A percentile compares a stretch with the other conserved stretches of the same genome.
Conservation (phyloP, 164 flowering plant genomes). For the Hamamelis virginiana region DNA sequence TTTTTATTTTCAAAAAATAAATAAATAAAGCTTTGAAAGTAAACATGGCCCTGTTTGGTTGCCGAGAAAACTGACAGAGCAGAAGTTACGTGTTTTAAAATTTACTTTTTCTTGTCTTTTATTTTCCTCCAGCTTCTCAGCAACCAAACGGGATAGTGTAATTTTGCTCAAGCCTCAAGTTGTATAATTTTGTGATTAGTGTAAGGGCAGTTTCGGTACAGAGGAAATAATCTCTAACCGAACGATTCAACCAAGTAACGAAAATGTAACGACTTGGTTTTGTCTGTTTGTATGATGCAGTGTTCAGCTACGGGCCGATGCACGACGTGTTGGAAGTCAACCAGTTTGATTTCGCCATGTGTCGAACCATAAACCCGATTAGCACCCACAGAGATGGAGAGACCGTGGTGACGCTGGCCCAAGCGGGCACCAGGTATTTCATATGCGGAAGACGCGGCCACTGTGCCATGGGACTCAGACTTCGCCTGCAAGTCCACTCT, state of each 20-base stretch:
- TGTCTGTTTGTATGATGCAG: constrained; percentile 29
- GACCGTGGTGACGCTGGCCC: constrained; percentile 26
- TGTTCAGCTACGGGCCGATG: constrained; percentile 31
- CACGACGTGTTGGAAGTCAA: constrained; percentile 47
- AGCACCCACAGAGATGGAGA: constrained; percentile 24
- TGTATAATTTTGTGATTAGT: not conserved
- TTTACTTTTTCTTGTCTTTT: not conserved
- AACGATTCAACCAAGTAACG: not conserved
- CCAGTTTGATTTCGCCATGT: constrained; percentile 19
- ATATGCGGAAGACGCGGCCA: constrained; percentile 34
- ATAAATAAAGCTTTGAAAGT: too few species aligned
- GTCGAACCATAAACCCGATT: constrained; percentile 26
- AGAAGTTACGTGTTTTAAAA: not conserved
- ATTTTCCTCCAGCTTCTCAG: not conserved
- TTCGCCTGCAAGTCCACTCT: constrained; percentile 12
- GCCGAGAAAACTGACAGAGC: not conserved
- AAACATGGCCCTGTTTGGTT: not conserved
- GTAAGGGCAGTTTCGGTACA: not conserved
- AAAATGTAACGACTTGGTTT: not conserved
- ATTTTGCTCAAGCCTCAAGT: not conserved
- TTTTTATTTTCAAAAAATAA: too few species aligned
- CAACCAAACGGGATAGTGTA: not conserved
- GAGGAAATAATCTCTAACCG: not conserved
- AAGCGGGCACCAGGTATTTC: constrained; percentile 31
- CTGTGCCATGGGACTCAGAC: constrained; percentile 25